Base-by-base conservation (phyloP, 805 yeast species). In the Zygoascus bituminiphila region DNA sequence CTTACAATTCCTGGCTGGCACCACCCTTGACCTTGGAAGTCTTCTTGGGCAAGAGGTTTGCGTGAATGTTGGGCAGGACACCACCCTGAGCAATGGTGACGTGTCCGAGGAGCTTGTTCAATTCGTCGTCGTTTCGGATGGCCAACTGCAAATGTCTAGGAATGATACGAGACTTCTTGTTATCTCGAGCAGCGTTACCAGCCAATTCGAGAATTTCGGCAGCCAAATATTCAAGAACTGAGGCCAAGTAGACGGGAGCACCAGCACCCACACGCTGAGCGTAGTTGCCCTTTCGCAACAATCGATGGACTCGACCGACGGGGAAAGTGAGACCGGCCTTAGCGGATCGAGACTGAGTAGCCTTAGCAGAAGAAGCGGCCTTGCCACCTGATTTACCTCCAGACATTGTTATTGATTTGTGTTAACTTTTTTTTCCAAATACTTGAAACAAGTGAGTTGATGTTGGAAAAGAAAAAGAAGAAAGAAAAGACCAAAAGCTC, bases 301-400 rank as follows among this genome's bases (percentile, higher is more conserved):
- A 79, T 77, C 97, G 83, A 79, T 91, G 96, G 62, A 91, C 93
- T 82, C 98, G 89, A 73, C 98, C 98, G 61, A 91, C 98, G 77
- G 98, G 98, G 94, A 91, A 91, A 64, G 95, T 87, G 68, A 91
- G 81, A 73, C 97, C 98, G 68, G 98, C 97, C 79, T 88, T 91
- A 57, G 96, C 83, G 62, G 98, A 91, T 82, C 98, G 88, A 50
- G 97, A 85, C 77, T 91, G 93, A 68, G 97, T 84, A 65, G 95
- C 88, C 76, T 91, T 91, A 70, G 88, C 89, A 63, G 94, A 73
- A 61, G 95, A 77, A 67, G 95, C 94, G 68, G 96, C 95, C 77
- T 89, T 89, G 69, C 93, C 93, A 64, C 88, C 88, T 60, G 73
- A 69, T 77, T 82, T 82, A 66, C 87, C 87, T 66, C 87, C 84